A percentile compares a stretch with the other conserved stretches of the same genome.
These are phyloP conservation scores for Penicillium griseofulvum DNA, from an alignment of 2,329 filamentous ascomycete species.

Conservation along the genomic window DNA sequence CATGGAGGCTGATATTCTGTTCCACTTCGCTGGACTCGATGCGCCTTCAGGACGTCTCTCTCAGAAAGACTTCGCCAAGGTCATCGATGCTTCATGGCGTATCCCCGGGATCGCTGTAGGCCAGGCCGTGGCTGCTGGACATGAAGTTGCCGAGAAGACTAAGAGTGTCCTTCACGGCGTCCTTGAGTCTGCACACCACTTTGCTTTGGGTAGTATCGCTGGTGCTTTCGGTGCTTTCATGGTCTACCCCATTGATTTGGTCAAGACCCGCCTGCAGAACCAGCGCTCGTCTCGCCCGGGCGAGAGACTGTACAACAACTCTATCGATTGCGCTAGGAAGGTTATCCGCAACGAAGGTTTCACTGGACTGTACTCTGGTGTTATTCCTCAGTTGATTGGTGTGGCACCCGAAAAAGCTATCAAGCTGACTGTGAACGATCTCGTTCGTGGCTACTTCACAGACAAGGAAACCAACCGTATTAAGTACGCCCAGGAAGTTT, in stretches of 20 bases:
- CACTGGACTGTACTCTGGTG: constrained; percentile 86
- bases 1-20: constrained; percentile 97
- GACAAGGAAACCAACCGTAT: constrained; percentile 74
- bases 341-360: constrained; percentile 91
- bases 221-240: constrained; percentile 98
- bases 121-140: constrained; percentile 45
- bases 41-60: constrained; percentile 82
- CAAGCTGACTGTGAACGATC: constrained; percentile 96
- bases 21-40: constrained; percentile 94
- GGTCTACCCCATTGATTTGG: constrained; percentile 98
- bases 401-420: constrained; percentile 99
- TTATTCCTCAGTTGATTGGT: constrained; percentile 90
- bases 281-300: constrained; percentile 81
- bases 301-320: constrained; percentile 93
- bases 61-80: constrained; percentile 84
- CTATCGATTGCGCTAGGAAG: constrained; percentile 89
- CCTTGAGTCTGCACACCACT: constrained; percentile 82
- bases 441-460: constrained; percentile 74
- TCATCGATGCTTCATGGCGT: constrained; percentile 90
- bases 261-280: constrained; percentile 98
- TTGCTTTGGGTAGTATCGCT: constrained; percentile 80
- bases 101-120: constrained; percentile 57
- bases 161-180: constrained; percentile 61
- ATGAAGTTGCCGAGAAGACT: constrained; percentile 56
- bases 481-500: constrained; percentile 66